These are phyloP conservation scores for Fusarium anthophilum DNA, from an alignment of 2,329 filamentous ascomycete species.

Conservation along the genomic window DNA sequence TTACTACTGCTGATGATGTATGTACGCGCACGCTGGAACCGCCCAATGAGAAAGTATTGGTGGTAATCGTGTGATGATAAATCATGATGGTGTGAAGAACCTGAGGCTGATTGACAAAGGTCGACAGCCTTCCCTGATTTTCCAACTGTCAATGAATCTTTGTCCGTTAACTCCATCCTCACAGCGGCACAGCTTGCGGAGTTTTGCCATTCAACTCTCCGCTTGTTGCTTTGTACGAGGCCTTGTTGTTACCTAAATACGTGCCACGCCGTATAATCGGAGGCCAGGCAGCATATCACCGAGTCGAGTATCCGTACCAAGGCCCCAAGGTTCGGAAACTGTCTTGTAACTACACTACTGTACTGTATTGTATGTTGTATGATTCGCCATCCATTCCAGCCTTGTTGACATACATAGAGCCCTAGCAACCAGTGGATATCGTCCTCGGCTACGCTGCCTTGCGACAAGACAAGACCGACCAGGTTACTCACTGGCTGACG, in stretches of 20 bases:
- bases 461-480: slow-evolving; percentile 20
- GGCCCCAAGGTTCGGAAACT: slow-evolving; percentile 10
- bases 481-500: slow-evolving; percentile 19
- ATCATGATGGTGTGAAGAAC: slow-evolving; percentile 33
- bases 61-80: slow-evolving; percentile 27
- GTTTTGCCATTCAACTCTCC: slow-evolving; percentile 14
- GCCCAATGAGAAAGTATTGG: slow-evolving; percentile 18
- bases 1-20: slow-evolving; percentile 32
- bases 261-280: slow-evolving; percentile 18
- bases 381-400: slow-evolving; percentile 32
- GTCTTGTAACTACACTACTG: slow-evolving; percentile 9
- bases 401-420: slow-evolving; percentile 30
- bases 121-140: slow-evolving; percentile 16
- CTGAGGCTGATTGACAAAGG: slow-evolving; percentile 36
- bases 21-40: slow-evolving; percentile 22
- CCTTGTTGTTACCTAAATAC: slow-evolving; percentile 15
- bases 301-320: not conserved
- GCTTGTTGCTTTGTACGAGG: slow-evolving; percentile 4
- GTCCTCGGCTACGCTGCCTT: slow-evolving; percentile 25
- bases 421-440: slow-evolving; percentile 32
- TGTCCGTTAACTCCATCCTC: slow-evolving; percentile 14
- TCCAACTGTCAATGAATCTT: not conserved
- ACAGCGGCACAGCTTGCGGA: slow-evolving; percentile 22
- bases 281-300: slow-evolving; percentile 7
- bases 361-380: not conserved